Percentiles rank a stretch among this genome's conserved stretches.
Conservation (phyloP, 148 eudicot species). For the Rhododendron griersonianum region DNA sequence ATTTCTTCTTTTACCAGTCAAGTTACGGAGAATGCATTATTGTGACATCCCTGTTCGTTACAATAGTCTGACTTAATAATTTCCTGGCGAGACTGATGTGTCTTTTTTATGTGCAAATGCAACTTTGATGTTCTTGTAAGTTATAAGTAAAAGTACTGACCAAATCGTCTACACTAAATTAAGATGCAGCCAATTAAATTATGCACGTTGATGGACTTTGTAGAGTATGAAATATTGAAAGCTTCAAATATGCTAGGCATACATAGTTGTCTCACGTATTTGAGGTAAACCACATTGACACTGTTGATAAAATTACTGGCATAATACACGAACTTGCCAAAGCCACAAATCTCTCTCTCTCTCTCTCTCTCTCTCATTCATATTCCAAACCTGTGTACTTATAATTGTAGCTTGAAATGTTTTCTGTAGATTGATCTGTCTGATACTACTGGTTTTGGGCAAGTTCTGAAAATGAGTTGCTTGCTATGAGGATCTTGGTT, state of each 20-base stretch:
- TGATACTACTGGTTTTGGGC: neutral
- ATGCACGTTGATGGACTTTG: neutral
- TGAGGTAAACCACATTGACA: neutral
- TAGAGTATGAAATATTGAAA: neutral
- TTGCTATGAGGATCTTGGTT: neutral
- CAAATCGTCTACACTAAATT: neutral
- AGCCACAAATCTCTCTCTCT: neutral
- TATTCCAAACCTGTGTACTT: neutral
- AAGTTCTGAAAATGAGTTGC: slow-evolving; percentile 5
- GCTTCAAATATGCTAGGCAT: neutral
- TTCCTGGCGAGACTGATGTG: neutral
- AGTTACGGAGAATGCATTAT: too few relatives aligned
- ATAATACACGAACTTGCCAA: neutral
- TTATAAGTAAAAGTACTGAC: neutral
- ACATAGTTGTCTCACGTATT: neutral
- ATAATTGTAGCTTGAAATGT: neutral
- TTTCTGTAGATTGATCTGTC: neutral
- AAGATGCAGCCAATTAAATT: neutral
- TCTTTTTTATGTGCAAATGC: neutral
- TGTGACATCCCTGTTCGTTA: neutral
- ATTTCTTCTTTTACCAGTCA: neutral
- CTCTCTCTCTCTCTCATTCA: neutral
- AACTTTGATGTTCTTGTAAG: neutral
- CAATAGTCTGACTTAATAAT: neutral
- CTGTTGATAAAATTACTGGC: neutral